Percentiles rank a stretch among this genome's conserved stretches.
These are phyloP conservation scores for Eruca vesicaria DNA, from an alignment of 441 rosid species.

Conservation along the genomic window DNA sequence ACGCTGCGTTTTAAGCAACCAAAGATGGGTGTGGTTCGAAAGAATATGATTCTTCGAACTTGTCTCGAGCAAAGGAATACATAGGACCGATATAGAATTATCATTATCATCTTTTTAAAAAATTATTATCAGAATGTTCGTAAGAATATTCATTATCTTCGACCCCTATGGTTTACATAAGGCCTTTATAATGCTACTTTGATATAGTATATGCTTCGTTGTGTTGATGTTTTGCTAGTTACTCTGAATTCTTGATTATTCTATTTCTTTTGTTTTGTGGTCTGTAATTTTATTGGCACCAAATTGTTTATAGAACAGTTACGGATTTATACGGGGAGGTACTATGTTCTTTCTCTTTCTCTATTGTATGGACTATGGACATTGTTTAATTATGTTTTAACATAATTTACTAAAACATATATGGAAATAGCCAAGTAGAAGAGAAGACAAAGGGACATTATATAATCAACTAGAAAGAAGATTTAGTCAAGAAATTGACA, in stretches of 20 bases:
- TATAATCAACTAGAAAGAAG: background rate
- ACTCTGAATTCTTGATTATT: background rate
- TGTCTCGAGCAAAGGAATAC: too few relatives aligned
- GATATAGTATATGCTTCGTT: background rate
- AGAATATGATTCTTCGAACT: too few relatives aligned
- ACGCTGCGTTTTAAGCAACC: background rate
- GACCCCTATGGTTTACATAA: background rate
- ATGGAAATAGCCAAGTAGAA: background rate
- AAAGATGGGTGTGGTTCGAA: too few relatives aligned
- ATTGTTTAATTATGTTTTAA: background rate
- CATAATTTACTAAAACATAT: background rate
- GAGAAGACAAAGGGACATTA: background rate
- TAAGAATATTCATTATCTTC: background rate
- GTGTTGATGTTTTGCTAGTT: background rate
- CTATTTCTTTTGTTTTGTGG: background rate
- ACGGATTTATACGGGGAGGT: background rate
- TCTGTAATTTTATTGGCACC: background rate
- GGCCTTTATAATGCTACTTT: background rate
- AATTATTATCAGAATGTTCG: background rate
- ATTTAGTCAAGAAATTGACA: conserved; percentile 1
- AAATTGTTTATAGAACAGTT: background rate
- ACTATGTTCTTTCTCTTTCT: background rate
- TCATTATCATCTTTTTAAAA: background rate
- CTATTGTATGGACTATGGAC: background rate
- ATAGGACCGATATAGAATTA: background rate